These are phyloP conservation scores for Lablab purpureus DNA, from an alignment of 306 rosid genomes.

Conservation along the genomic window DNA sequence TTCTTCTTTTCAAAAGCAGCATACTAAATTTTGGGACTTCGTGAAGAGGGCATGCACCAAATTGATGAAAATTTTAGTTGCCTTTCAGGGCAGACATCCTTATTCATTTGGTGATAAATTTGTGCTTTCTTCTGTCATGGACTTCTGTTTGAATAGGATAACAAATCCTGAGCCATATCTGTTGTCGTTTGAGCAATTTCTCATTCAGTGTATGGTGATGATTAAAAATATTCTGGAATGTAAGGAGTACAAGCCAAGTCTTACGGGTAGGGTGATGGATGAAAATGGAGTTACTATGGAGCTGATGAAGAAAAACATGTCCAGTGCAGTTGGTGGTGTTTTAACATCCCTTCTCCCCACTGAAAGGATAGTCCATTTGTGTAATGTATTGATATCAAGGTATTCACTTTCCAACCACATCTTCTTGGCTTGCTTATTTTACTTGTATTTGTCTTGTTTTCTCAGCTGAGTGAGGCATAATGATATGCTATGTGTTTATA, in stretches of 20 bases:
- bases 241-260: slow-evolving; percentile 89
- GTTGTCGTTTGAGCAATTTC: slow-evolving; percentile 82
- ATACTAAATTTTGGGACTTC: slow-evolving; percentile 85
- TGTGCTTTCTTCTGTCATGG: slow-evolving; percentile 81
- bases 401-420: slow-evolving; percentile 49
- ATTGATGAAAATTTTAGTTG: slow-evolving; percentile 89
- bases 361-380: slow-evolving; percentile 75
- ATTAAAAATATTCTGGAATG: slow-evolving; percentile 90
- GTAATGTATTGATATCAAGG: slow-evolving; percentile 87
- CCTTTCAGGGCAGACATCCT: slow-evolving; percentile 91
- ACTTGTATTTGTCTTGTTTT: slow-evolving; percentile 44
- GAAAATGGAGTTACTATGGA: slow-evolving; percentile 80
- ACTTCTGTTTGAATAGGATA: slow-evolving; percentile 88
- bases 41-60: slow-evolving; percentile 82
- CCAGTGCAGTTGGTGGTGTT: slow-evolving; percentile 80
- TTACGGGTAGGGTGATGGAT: slow-evolving; percentile 88
- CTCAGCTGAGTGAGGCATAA: slow-evolving; percentile 38
- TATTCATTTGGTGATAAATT: slow-evolving; percentile 85
- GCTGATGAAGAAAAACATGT: slow-evolving; percentile 84
- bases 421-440: slow-evolving; percentile 33
- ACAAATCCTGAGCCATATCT: slow-evolving; percentile 82
- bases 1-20: slow-evolving; percentile 76
- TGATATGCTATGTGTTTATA: slow-evolving; percentile 17
- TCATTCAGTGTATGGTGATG: slow-evolving; percentile 96
- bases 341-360: slow-evolving; percentile 82